Percentiles rank a stretch among this genome's conserved stretches.
Evolutionary conservation across 176 grass and related monocot genomes (phyloP).

Genomic region (Dendrocalamus sinicus): DNA sequence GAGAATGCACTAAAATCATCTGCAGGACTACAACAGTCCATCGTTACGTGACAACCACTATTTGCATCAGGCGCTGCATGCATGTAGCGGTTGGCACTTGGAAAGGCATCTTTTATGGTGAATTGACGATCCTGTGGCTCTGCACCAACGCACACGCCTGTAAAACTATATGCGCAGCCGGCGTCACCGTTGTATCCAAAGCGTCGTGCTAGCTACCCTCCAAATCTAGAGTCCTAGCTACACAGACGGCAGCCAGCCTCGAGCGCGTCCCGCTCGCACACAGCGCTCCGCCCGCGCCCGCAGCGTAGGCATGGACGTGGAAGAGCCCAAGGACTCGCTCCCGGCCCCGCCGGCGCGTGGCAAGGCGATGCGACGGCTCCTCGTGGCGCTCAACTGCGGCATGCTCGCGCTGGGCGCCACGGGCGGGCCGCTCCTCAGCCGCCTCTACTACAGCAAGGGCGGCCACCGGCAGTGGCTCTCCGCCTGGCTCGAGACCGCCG

Average conservation of each 20-base stretch:
- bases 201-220: background rate
- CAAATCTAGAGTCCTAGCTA: background rate
- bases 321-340: conserved; percentile 29
- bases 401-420: conserved; percentile 57
- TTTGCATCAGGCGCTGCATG: background rate
- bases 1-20: background rate
- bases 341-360: background rate
- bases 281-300: background rate
- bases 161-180: background rate
- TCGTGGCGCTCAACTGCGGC: conserved; percentile 61
- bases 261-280: conserved; percentile 1
- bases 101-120: background rate
- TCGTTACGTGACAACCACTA: background rate
- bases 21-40: background rate
- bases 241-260: conserved; percentile 1
- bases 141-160: background rate
- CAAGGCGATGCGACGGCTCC: conserved; percentile 32
- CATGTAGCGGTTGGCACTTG: background rate
- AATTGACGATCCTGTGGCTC: background rate
- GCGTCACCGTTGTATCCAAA: conserved; percentile 25
- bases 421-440: conserved; percentile 61
- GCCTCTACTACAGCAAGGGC: conserved; percentile 71
- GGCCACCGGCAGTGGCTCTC: conserved; percentile 67
- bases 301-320: conserved; percentile 48
- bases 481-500: conserved; percentile 56